Evolutionary conservation across 2,329 filamentous ascomycete species (phyloP), one percentile per base, ranked within the genome.

Genomic region (Aspergillus ochraceoroseus): DNA sequence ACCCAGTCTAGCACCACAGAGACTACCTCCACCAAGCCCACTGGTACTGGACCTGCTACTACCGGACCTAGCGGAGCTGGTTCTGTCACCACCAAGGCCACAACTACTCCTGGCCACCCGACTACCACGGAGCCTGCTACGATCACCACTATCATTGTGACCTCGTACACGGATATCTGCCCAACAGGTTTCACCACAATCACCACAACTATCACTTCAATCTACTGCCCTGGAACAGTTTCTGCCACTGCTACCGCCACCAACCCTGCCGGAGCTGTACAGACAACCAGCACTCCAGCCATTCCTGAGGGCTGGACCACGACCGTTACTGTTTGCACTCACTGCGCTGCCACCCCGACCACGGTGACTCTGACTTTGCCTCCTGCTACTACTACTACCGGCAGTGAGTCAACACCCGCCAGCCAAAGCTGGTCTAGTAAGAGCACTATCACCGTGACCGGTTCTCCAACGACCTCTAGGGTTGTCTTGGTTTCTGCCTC

Each of bases 111-210:
- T 25, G 26, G 7, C 17, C 38, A 34, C 15, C 30, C 41, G n/a
- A 15, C 52, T n/a, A 47, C 48, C 15, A 50, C 52, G 3, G 44
- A 46, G 31, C 43, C 54, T 1, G 46, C 38, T 27, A 64, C 57
- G 4, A 55, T 56, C 25, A 66, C 64, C 7, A 65, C 64, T 8
- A 47, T 67, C 12, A 58, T 66, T 34, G 54, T 59, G 23, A 70
- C 66, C 20, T 64, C 63, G 12, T 69, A 68, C 45, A 58, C 60
- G 5, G 60, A 64, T 35, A 63, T 70, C 47, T 69, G 66, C 42
- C 61, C 67, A 3, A 66, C 64, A 17, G 67, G 67, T 4, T 68
- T 64, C 48, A 67, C 62, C 25, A 68, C 63, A 4, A 56, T 67
- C 33, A 66, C 62, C 2, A 61, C 61, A 3, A 64, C 63, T 1